Evolutionary conservation across 2,329 filamentous ascomycete genomes (phyloP).

Genomic region (Verticillium dahliae): DNA sequence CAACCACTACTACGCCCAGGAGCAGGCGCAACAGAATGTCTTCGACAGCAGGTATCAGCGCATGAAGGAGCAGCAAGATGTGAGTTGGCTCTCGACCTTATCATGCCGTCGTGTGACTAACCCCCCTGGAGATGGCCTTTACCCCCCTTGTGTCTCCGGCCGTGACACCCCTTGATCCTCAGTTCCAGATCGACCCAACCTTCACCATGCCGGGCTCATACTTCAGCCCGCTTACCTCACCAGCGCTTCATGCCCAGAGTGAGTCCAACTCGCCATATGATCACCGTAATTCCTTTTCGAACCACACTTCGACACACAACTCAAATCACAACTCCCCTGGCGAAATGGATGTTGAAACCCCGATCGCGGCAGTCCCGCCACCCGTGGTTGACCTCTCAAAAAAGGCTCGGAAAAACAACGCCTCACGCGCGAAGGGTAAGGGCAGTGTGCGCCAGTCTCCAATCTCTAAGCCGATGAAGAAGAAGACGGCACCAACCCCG

Average conservation of each 20-base stretch:
- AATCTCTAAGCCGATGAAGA: conserved; percentile 60
- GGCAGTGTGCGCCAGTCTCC: conserved; percentile 61
- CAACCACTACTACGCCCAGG: conserved; percentile 53
- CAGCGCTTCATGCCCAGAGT: conserved; percentile 68
- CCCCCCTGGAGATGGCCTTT: conserved; percentile 57
- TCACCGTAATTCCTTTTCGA: conserved; percentile 32
- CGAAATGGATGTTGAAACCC: conserved; percentile 49
- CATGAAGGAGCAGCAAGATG: conserved; percentile 64
- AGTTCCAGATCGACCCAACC: conserved; percentile 53
- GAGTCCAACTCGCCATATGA: conserved; percentile 41
- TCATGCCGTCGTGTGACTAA: conserved; percentile 8
- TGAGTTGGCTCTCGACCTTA: conserved; percentile 24
- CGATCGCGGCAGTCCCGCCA: conserved; percentile 22
- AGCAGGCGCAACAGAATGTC: conserved; percentile 51
- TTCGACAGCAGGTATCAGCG: conserved; percentile 59
- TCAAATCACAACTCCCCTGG: conserved; percentile 42
- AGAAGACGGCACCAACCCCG: conserved; percentile 46
- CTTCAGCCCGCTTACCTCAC: conserved; percentile 78
- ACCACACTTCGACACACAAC: conserved; percentile 32
- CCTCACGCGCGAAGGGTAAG: conserved; percentile 44
- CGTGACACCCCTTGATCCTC: conserved; percentile 70
- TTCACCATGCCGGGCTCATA: conserved; percentile 65
- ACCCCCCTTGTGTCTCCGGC: conserved; percentile 80
- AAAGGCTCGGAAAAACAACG: conserved; percentile 45
- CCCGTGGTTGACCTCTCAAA: conserved; percentile 41